phyloP scores from a whole-genome alignment of 129 eudicot genomes.

The Lactuca saligna region DNA sequence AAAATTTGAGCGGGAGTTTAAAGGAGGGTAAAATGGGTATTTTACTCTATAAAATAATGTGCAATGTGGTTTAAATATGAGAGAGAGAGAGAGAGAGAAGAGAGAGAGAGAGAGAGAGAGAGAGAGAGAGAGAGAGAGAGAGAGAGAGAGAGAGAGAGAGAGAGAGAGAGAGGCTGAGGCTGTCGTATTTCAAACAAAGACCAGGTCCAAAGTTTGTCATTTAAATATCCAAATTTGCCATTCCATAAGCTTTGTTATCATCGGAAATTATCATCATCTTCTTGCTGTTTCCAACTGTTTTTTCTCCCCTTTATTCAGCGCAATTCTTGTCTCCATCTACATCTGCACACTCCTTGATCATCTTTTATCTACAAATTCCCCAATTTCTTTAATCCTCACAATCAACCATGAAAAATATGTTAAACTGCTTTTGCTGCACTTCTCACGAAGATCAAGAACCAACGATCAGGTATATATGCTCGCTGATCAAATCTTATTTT shows the following conservation, averaged over 20 bases:
- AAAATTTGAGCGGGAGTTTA: too few species aligned
- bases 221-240: constrained; percentile 44
- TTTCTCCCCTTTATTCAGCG: background rate
- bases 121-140: too few species aligned
- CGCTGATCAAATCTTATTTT: background rate
- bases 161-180: too few species aligned
- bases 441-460: constrained; percentile 38
- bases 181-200: constrained; percentile 11
- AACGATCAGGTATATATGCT: constrained; percentile 34
- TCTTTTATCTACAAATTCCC: background rate
- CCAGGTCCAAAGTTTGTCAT: constrained; percentile 27
- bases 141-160: too few species aligned
- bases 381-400: constrained; percentile 19
- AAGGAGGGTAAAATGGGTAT: too few species aligned
- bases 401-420: constrained; percentile 26
- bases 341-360: constrained; percentile 4
- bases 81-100: accelerated
- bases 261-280: constrained; percentile 36
- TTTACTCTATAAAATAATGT: too few species aligned
- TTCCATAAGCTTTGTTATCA: constrained; percentile 26
- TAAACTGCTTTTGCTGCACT: constrained; percentile 46
- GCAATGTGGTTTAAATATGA: too few species aligned
- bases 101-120: too few species aligned
- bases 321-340: constrained; percentile 12
- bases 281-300: constrained; percentile 50